Conservation (phyloP, 2,329 filamentous ascomycete species). For the Fusarium sp. region DNA sequence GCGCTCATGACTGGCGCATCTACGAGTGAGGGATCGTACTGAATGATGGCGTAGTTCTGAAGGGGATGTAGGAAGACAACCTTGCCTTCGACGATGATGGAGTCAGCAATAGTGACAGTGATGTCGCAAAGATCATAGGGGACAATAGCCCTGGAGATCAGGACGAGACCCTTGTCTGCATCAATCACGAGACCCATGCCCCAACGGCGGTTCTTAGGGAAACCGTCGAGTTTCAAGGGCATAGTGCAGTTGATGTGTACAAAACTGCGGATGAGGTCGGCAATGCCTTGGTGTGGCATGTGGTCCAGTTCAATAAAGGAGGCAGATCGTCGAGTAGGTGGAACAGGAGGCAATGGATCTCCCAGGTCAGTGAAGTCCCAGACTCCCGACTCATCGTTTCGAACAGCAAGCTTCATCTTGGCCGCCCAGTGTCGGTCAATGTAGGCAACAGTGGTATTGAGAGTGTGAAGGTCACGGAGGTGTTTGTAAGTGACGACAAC, state of each 20-base stretch:
- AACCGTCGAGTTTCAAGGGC: slow-evolving; percentile 97
- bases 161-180: slow-evolving; percentile 91
- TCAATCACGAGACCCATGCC: slow-evolving; percentile 98
- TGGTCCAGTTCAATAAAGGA: slow-evolving; percentile 93
- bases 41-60: slow-evolving; percentile 95
- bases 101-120: slow-evolving; percentile 94
- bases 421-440: slow-evolving; percentile 95
- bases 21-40: slow-evolving; percentile 94
- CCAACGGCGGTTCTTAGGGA: slow-evolving; percentile 91
- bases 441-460: slow-evolving; percentile 91
- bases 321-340: slow-evolving; percentile 78
- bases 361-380: slow-evolving; percentile 95
- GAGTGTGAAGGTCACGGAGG: slow-evolving; percentile 90
- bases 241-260: slow-evolving; percentile 92
- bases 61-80: slow-evolving; percentile 95
- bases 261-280: slow-evolving; percentile 92
- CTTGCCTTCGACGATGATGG: slow-evolving; percentile 92
- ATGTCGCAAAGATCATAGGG: slow-evolving; percentile 98
- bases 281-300: slow-evolving; percentile 87
- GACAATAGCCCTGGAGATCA: slow-evolving; percentile 93
- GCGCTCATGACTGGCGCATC: slow-evolving; percentile 92
- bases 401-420: slow-evolving; percentile 91
- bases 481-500: slow-evolving; percentile 97
- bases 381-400: slow-evolving; percentile 88
- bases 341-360: slow-evolving; percentile 78